Conservation (phyloP, 2,329 filamentous ascomycete genomes). For the Didymella pinodella region DNA sequence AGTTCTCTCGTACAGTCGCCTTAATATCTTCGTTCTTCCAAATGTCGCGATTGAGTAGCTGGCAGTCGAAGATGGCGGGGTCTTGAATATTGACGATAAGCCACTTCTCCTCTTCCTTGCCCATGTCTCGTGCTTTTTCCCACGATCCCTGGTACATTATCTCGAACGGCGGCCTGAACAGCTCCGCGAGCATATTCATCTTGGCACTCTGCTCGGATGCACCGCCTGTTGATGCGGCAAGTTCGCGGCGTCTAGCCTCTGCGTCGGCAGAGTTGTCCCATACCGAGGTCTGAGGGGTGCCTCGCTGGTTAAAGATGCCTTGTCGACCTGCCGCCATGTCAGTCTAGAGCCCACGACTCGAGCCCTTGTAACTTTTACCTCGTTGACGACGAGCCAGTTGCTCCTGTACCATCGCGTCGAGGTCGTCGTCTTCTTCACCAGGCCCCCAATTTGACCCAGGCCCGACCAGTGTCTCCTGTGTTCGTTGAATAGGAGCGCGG, state of each 20-base stretch:
- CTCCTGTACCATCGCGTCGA: constrained; percentile 69
- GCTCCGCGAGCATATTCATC: constrained; percentile 81
- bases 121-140: constrained; percentile 83
- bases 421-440: constrained; percentile 59
- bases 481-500: constrained; percentile 88
- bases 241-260: constrained; percentile 58
- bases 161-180: constrained; percentile 92
- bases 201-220: constrained; percentile 72
- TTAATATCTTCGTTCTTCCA: constrained; percentile 88
- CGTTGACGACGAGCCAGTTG: constrained; percentile 64
- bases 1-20: constrained; percentile 87
- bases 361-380: constrained; percentile 32
- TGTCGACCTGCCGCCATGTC: constrained; percentile 51
- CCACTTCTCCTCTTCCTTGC: constrained; percentile 92
- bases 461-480: constrained; percentile 88
- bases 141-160: constrained; percentile 82
- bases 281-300: constrained; percentile 59
- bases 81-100: constrained; percentile 96
- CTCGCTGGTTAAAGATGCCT: constrained; percentile 76
- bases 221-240: constrained; percentile 69
- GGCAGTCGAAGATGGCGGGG: constrained; percentile 90
- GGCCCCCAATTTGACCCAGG: constrained; percentile 65
- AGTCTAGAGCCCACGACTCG: constrained; percentile 16
- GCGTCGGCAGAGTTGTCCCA: constrained; percentile 63
- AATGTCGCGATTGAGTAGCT: constrained; percentile 90